Base-by-base conservation (phyloP, 495 filamentous ascomycete genomes). In the Barbatosphaeria neglecta region DNA sequence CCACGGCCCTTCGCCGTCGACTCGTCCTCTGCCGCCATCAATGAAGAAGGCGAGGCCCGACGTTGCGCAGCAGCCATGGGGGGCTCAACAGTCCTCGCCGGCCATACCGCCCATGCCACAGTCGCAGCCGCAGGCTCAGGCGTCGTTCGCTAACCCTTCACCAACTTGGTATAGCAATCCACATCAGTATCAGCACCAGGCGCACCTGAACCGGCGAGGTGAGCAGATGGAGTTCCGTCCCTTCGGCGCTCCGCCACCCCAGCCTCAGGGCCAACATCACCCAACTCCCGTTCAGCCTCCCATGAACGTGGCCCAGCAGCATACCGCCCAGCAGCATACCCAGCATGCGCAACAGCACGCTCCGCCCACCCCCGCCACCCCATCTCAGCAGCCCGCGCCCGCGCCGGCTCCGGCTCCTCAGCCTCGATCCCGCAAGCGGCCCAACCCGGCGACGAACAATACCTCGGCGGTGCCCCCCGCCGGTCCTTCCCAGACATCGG, bases 191-290 rank as follows among this genome's bases (percentile, higher is more conserved):
- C 65, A 66, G 51, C 53, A 60, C n/a, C n/a, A n/a, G n/a, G n/a
- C n/a, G 50, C 64, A 71, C 48, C 59, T 70, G 63, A 55, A 58
- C 48, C 66, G 67, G 41, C 62, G 68, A 44, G 66, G 65, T 45
- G 66, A 68, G 39, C 63, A 50, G 39, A 51, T 55, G 37, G 55
- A 62, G n/a, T 61, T 56, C 39, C 56, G 49, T 6, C 2, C 31
- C 17, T 53, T 49, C 35, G 43, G 10, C 33, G 45, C 33, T 10
- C 48, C 55, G 23, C 52, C 65, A 48, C 56, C 57, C 11, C 59
- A 58, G 46, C 63, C 58, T 24, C 65, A 68, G 43, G 37, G 49
- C 8, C 50, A 63, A 16, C 66, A 69, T 28, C 64, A 69, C 54
- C 50, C 61, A 15, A 57, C 65, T 16, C 65, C 62, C 35, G 59